Evolutionary conservation across 345 rosid genomes (phyloP).

Genomic region (Linum trigynum): DNA sequence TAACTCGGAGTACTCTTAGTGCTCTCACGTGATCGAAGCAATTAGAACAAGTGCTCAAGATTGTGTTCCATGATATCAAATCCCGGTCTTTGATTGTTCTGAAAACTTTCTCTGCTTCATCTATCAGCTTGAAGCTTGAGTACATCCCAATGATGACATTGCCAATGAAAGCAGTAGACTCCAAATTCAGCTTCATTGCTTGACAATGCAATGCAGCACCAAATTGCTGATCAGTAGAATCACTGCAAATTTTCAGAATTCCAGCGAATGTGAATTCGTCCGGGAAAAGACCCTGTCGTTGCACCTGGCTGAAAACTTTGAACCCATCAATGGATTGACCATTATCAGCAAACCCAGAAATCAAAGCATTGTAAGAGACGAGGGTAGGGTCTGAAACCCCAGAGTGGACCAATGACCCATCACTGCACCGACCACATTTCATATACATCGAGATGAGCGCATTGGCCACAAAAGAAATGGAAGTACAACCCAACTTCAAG

Average conservation of each 20-base stretch:
- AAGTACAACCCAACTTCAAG: constrained; percentile 34
- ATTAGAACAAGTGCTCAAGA: constrained; percentile 36
- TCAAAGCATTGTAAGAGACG: constrained; percentile 50
- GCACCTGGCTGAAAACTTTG: constrained; percentile 34
- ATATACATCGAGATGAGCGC: constrained; percentile 54
- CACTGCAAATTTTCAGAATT: constrained; percentile 25
- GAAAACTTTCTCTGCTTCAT: constrained; percentile 36
- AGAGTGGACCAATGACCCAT: constrained; percentile 27
- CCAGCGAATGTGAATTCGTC: constrained; percentile 45
- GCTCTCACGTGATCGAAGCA: constrained; percentile 35
- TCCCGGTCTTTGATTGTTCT: constrained; percentile 35
- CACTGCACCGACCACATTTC: constrained; percentile 33
- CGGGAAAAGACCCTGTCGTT: constrained; percentile 25
- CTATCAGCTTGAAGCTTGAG: constrained; percentile 28
- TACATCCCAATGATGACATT: constrained; percentile 48
- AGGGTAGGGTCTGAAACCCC: constrained; percentile 22
- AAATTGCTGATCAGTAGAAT: constrained; percentile 16
- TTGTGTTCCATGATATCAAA: constrained; percentile 46
- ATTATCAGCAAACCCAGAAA: constrained; percentile 49
- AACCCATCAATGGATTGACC: constrained; percentile 30
- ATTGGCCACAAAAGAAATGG: constrained; percentile 41
- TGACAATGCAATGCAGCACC: constrained; percentile 39
- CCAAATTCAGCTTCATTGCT: constrained; percentile 34
- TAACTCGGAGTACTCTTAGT: constrained; percentile 31
- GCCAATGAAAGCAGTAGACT: constrained; percentile 33